Conservation (phyloP, 176 grass and related monocot species). For the Rhynchospora pubera region DNA sequence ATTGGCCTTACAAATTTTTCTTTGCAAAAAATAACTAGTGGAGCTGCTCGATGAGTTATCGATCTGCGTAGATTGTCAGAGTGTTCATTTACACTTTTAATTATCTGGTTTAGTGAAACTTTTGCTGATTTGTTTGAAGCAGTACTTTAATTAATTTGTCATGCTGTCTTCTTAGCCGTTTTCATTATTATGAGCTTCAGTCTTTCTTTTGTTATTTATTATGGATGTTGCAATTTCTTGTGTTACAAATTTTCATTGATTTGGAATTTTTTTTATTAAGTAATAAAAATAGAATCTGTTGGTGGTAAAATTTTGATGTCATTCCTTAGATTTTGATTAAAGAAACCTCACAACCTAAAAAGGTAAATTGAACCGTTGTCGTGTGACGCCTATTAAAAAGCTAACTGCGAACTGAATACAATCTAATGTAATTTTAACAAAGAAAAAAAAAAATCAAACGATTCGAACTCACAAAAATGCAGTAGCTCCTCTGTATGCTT, state of each 20-base stretch:
- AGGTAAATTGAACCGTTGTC: background rate
- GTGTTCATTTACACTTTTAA: background rate
- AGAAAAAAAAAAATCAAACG: background rate
- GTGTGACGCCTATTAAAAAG: background rate
- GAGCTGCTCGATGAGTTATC: too few species aligned
- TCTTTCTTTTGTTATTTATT: background rate
- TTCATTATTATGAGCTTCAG: background rate
- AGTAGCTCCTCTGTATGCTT: too few species aligned
- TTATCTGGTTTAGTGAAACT: background rate
- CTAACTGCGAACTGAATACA: background rate
- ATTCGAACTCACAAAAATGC: too few species aligned
- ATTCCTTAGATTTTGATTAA: background rate
- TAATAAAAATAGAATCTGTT: background rate
- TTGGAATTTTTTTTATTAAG: background rate
- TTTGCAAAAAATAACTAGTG: background rate
- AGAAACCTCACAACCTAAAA: background rate
- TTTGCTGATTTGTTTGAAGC: background rate
- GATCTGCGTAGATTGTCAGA: too few species aligned
- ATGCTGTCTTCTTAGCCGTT: background rate
- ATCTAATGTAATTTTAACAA: background rate
- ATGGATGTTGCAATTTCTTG: background rate
- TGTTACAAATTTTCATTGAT: background rate
- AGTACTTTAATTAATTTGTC: background rate
- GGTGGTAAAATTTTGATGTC: background rate
- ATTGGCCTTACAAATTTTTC: background rate